Evolutionary conservation across 352 stramenopile genomes (phyloP).

Genomic region (Globisporangium cystogenes): DNA sequence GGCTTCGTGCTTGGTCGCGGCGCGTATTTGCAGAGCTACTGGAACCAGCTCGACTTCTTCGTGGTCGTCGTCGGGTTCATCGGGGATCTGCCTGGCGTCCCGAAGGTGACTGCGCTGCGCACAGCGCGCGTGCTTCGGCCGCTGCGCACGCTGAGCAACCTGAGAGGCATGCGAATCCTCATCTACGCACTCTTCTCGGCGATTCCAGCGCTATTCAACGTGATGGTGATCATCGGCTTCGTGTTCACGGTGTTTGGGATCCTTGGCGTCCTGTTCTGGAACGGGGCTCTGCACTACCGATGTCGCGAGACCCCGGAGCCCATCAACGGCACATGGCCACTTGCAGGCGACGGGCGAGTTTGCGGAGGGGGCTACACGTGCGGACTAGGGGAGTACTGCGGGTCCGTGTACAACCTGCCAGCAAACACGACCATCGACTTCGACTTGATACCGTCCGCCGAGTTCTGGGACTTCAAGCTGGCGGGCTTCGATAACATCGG

Average conservation of each 20-base stretch:
- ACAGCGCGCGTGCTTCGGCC: constrained; percentile 48
- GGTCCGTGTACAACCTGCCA: constrained; percentile 32
- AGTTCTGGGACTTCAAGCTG: constrained; percentile 73
- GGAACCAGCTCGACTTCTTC: constrained; percentile 86
- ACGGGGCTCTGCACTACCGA: constrained; percentile 36
- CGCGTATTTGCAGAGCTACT: constrained; percentile 62
- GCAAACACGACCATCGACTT: constrained; percentile 25
- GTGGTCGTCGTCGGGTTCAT: constrained; percentile 58
- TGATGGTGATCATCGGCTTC: constrained; percentile 60
- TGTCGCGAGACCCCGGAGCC: constrained; percentile 44
- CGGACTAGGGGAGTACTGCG: constrained; percentile 21
- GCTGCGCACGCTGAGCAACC: constrained; percentile 51
- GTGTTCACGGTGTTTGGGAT: constrained; percentile 75
- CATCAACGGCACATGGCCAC: constrained; percentile 32
- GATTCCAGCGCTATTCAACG: constrained; percentile 56
- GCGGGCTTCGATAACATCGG: constrained; percentile 81
- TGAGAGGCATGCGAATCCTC: constrained; percentile 37
- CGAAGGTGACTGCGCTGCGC: constrained; percentile 28
- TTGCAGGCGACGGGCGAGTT: constrained; percentile 18
- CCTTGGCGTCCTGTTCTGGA: constrained; percentile 57
- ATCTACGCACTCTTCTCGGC: constrained; percentile 52
- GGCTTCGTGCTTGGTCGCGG: constrained; percentile 51
- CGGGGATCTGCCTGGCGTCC: constrained; percentile 28
- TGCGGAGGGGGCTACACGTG: constrained; percentile 37
- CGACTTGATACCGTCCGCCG: constrained; percentile 23